phyloP scores from a whole-genome alignment of 345 rosid genomes.

The Diplotaxis tenuifolia region DNA sequence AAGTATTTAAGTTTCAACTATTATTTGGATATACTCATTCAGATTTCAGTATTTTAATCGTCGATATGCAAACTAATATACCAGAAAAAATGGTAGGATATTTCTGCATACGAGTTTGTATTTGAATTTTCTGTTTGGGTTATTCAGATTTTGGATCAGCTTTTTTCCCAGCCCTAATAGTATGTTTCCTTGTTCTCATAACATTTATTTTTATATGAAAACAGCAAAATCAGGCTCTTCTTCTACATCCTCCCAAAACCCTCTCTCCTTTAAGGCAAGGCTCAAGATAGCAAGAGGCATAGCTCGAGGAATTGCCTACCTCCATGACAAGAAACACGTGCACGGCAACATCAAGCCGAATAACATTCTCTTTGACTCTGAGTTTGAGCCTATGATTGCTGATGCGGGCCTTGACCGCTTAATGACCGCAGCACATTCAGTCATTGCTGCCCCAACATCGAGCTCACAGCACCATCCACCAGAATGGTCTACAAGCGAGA shows the following conservation, averaged over 20 bases:
- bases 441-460: constrained; percentile 2
- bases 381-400: constrained; percentile 62
- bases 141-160: neutral
- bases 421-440: constrained; percentile 8
- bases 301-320: constrained; percentile 69
- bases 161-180: neutral
- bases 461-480: constrained; percentile 62
- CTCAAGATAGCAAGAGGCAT: constrained; percentile 78
- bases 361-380: constrained; percentile 64
- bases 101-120: neutral
- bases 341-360: constrained; percentile 81
- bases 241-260: constrained; percentile 44
- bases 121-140: neutral
- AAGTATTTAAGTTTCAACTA: too few species aligned
- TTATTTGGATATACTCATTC: too few species aligned
- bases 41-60: neutral
- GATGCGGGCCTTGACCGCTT: constrained; percentile 74
- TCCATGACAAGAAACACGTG: constrained; percentile 75
- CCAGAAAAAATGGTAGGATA: neutral
- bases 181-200: neutral
- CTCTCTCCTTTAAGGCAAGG: constrained; percentile 54
- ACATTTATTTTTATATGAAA: neutral
- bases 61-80: neutral
- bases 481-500: constrained; percentile 53
- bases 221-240: constrained; percentile 41